Evolutionary conservation across 2,329 filamentous ascomycete genomes (phyloP).

Genomic region (Fusarium incarnatum): DNA sequence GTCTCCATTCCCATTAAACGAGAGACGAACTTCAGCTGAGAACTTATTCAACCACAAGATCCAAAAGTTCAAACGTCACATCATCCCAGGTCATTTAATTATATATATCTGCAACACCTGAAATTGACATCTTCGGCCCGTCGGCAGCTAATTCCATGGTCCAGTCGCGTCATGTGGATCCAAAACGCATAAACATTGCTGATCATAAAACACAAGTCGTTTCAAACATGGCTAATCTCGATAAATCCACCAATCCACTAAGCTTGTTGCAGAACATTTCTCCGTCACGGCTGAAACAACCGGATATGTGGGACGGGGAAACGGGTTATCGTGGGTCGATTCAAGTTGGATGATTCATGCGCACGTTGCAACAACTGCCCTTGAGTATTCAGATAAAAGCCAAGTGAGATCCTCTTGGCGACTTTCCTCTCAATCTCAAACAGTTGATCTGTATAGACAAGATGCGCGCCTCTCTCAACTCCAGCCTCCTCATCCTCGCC

Average conservation of each 20-base stretch:
- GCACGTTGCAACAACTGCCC: too few relatives aligned
- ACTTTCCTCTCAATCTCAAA: background rate
- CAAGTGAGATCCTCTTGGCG: background rate
- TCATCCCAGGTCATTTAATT: background rate
- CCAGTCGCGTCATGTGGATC: background rate
- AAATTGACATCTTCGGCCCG: background rate
- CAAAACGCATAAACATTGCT: background rate
- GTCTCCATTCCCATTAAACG: background rate
- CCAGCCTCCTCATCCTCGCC: constrained; percentile 15
- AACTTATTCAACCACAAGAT: background rate
- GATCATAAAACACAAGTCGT: background rate
- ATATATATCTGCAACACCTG: background rate
- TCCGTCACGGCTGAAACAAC: constrained; percentile 7
- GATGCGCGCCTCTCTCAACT: constrained; percentile 27
- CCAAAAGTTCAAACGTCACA: background rate
- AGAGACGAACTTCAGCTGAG: background rate
- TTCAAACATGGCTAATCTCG: background rate
- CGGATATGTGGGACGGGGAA: background rate
- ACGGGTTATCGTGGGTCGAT: background rate
- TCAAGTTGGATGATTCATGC: constrained; percentile 1
- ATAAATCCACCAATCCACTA: constrained; percentile 17
- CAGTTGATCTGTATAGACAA: background rate
- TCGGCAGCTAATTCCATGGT: background rate
- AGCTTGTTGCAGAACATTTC: fast-evolving
- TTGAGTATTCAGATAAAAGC: background rate